Evolutionary conservation across 805 yeast genomes (phyloP).

Genomic region (Lachancea nothofagi): DNA sequence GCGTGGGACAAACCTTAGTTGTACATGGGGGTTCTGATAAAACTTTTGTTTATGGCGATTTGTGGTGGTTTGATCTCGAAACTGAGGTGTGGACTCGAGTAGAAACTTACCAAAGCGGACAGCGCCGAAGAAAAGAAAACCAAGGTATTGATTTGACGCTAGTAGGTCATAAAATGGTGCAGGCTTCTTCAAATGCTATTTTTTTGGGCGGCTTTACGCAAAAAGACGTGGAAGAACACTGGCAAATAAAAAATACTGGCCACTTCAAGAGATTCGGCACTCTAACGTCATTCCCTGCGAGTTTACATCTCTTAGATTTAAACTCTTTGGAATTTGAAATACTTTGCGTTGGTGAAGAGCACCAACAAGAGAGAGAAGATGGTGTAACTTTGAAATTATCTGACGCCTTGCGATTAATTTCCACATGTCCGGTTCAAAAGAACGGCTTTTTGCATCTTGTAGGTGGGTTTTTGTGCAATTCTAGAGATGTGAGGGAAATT

Average conservation of each 20-base stretch:
- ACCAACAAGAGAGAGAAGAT: neutral
- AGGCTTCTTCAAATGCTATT: conserved; percentile 22
- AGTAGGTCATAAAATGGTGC: conserved; percentile 28
- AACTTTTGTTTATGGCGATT: conserved; percentile 39
- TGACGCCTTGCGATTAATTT: conserved; percentile 1
- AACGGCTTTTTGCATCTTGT: conserved; percentile 15
- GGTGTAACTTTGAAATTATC: too few species aligned
- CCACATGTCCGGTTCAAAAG: conserved; percentile 2
- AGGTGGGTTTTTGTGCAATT: conserved; percentile 26
- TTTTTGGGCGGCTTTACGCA: conserved; percentile 28
- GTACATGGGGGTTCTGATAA: conserved; percentile 39
- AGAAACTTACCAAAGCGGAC: conserved; percentile 8
- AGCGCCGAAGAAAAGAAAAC: conserved; percentile 13
- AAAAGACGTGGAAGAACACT: conserved; percentile 18
- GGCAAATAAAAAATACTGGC: neutral
- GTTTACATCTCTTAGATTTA: conserved; percentile 4
- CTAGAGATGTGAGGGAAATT: conserved; percentile 11
- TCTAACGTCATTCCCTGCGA: neutral
- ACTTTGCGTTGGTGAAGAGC: conserved; percentile 1
- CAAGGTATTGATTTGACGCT: conserved; percentile 19
- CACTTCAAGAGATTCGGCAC: neutral
- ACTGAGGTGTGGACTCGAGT: conserved; percentile 38
- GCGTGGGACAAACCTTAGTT: conserved; percentile 19
- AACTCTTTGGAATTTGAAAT: neutral
- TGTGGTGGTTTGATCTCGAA: conserved; percentile 46